These are phyloP conservation scores for Starmerella asiatica DNA, from an alignment of 805 yeast genomes.

Conservation along the genomic window DNA sequence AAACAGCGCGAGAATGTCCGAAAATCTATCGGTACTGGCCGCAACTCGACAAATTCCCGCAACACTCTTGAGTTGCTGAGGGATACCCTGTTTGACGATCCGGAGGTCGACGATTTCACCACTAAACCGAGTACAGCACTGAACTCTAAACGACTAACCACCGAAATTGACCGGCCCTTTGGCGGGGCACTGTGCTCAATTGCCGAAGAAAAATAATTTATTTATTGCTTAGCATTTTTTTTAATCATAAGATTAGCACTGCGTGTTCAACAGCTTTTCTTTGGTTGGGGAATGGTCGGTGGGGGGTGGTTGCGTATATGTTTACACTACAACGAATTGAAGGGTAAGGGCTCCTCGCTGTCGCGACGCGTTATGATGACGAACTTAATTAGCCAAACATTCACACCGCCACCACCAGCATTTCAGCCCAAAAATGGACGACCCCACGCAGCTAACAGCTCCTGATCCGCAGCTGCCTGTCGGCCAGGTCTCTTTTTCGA, in stretches of 20 bases:
- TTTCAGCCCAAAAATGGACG: too few species aligned
- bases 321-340: too few species aligned
- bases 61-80: slow-evolving; percentile 21
- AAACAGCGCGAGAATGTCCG: slow-evolving; percentile 24
- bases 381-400: neutral
- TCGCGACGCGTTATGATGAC: neutral
- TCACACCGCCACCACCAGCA: too few species aligned
- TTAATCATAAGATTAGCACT: too few species aligned
- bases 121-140: too few species aligned
- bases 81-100: slow-evolving; percentile 17
- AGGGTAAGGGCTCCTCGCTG: too few species aligned
- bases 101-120: slow-evolving; percentile 7
- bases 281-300: too few species aligned
- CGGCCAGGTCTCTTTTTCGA: slow-evolving; percentile 16
- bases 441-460: slow-evolving; percentile 21
- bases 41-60: slow-evolving; percentile 18
- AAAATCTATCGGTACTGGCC: slow-evolving; percentile 20
- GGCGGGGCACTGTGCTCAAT: slow-evolving; percentile 6
- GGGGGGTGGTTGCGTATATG: too few species aligned
- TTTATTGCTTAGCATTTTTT: neutral
- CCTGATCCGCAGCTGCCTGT: slow-evolving; percentile 16
- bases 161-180: neutral
- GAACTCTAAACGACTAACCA: too few species aligned
- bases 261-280: too few species aligned
- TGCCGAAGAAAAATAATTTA: neutral